Conservation (phyloP, 108 stramenopile species). For the Skeletonema tropicum region DNA sequence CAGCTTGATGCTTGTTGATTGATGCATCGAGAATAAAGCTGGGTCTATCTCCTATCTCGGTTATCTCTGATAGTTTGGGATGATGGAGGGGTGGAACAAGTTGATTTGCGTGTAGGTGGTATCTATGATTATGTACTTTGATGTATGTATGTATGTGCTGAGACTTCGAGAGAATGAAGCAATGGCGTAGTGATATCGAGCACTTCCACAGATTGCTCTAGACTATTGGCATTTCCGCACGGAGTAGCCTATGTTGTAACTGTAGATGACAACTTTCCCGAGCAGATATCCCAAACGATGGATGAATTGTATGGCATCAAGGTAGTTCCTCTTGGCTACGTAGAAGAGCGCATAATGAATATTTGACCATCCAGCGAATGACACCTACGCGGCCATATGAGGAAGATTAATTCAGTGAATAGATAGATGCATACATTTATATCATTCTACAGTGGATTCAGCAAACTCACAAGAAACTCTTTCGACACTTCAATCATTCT, state of each 20-base stretch:
- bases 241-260: constrained; percentile 86
- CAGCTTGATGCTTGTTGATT: no score
- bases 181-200: constrained; percentile 81
- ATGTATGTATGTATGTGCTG: no score
- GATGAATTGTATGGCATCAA: constrained; percentile 45
- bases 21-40: no score
- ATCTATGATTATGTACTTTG: no score
- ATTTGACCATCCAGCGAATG: constrained; percentile 77
- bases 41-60: no score
- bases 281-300: constrained; percentile 51
- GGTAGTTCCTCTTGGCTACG: constrained; percentile 72
- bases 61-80: no score
- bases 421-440: background rate
- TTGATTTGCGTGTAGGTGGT: no score
- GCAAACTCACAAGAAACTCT: constrained; percentile 39
- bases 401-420: background rate
- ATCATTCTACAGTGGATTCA: constrained; percentile 16
- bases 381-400: constrained; percentile 46
- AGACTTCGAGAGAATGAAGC: no score
- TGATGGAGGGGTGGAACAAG: no score
- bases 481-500: constrained; percentile 50
- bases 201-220: constrained; percentile 79
- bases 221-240: constrained; percentile 55
- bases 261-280: constrained; percentile 90
- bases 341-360: constrained; percentile 81